Evolutionary conservation across 345 rosid species (phyloP), one percentile per base, ranked within the genome.

Genomic region (Brassica juncea): DNA sequence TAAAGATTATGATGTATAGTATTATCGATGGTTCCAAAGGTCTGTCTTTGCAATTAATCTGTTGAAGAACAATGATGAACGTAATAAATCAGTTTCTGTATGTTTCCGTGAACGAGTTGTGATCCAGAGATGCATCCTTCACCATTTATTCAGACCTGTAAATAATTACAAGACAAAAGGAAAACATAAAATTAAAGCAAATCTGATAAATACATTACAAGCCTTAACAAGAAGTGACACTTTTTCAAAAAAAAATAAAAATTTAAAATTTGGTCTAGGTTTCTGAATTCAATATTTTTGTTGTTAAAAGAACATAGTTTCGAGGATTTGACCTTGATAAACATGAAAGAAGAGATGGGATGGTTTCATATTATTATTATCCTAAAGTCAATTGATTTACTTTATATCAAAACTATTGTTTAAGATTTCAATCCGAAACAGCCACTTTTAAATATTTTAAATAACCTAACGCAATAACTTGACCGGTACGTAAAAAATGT

Each of bases 21-120:
- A 19, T 19, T 19, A 19, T 19, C 21, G 21, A 19, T 19, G 21
- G 21, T 19, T 19, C 21, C 21, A 19, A 19, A 19, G 21, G 21
- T 19, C 21, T 19, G 21, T 19, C 21, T 19, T 19, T 19, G 21
- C 21, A 19, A 19, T 19, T 19, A 19, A 19, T 19, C 21, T 19
- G 47, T 79, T 34, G 57, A 74, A 68, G 59, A 80, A 47, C 57
- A 72, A 73, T 73, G 52, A 74, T 70, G 79, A 69, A 63, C 59
- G 71, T 54, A 39, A 74, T 69, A 49, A 62, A 68, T 80, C 37
- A 69, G 59, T 30, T 80, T 74, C 63, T 74, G 79, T 80, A 28
- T 37, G 79, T 74, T 74, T 74, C 79, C 79, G 70, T 74, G 79
- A 80, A 80, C 27, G 58, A 61, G 71, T 52, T 61, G 78, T 80